These are phyloP conservation scores for Dothideomycetes sp. DNA, from an alignment of 2,329 filamentous ascomycete genomes.

Conservation along the genomic window DNA sequence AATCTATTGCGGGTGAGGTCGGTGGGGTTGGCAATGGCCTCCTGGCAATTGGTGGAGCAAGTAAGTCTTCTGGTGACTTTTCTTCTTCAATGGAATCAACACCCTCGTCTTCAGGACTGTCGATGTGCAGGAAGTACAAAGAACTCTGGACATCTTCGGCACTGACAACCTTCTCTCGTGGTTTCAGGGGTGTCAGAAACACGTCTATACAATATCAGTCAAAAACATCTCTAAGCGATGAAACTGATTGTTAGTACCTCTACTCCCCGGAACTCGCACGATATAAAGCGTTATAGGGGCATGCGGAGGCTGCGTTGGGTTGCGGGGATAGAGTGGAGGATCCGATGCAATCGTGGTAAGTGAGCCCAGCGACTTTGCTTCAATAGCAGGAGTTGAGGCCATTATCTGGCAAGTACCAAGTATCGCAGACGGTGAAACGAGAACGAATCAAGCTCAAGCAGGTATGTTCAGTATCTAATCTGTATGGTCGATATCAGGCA, in stretches of 20 bases:
- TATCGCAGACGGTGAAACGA: neutral
- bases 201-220: slow-evolving; percentile 52
- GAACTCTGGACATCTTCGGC: slow-evolving; percentile 77
- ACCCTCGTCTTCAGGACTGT: slow-evolving; percentile 26
- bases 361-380: slow-evolving; percentile 73
- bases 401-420: slow-evolving; percentile 8
- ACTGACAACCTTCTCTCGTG: slow-evolving; percentile 79
- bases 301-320: slow-evolving; percentile 58
- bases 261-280: slow-evolving; percentile 80
- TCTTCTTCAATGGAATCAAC: slow-evolving; percentile 1
- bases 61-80: neutral
- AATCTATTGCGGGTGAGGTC: slow-evolving; percentile 7
- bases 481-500: neutral
- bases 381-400: slow-evolving; percentile 43
- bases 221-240: neutral
- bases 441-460: neutral
- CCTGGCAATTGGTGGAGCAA: slow-evolving; percentile 7
- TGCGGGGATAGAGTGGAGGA: slow-evolving; percentile 75
- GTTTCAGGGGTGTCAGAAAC: slow-evolving; percentile 85
- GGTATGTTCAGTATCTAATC: neutral
- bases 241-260: slow-evolving; percentile 46
- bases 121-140: slow-evolving; percentile 83
- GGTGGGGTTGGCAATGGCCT: slow-evolving; percentile 17
- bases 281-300: slow-evolving; percentile 81
- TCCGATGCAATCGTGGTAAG: slow-evolving; percentile 76